Conservation (phyloP, 768 basidiomycete genomes). For the Tulasnella sp. region DNA sequence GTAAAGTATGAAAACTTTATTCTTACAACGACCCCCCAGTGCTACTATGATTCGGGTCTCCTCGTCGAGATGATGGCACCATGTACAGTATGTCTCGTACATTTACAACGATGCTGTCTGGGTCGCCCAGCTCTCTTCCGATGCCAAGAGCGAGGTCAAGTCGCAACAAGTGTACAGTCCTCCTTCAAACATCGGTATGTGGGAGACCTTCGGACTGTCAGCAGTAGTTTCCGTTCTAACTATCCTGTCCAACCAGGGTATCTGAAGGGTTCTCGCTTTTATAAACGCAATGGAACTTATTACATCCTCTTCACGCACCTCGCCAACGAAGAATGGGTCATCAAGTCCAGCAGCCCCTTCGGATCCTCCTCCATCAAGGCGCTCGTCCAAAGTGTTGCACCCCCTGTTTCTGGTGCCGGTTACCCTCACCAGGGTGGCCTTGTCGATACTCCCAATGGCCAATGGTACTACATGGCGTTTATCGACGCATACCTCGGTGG, state of each 20-base stretch:
- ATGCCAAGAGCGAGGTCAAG: no score
- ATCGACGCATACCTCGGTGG: no score
- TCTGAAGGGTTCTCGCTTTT: slow-evolving; percentile 27
- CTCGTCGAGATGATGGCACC: slow-evolving; percentile 30
- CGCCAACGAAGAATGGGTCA: slow-evolving; percentile 9
- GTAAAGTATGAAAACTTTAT: no score
- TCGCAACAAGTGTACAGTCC: no score
- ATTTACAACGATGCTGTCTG: background rate
- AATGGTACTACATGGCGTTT: no score
- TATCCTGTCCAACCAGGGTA: background rate
- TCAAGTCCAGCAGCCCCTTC: slow-evolving; percentile 29
- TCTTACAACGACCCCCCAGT: no score
- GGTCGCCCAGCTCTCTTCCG: no score
- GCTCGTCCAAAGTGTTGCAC: background rate
- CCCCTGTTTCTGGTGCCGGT: slow-evolving; percentile 3
- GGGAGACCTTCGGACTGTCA: background rate
- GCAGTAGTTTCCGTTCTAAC: slow-evolving; percentile 1
- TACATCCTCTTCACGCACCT: slow-evolving; percentile 21
- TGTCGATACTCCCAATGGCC: no score
- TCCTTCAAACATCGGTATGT: background rate
- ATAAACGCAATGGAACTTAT: slow-evolving; percentile 25
- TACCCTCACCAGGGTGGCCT: background rate
- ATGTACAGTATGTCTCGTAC: slow-evolving; percentile 9
- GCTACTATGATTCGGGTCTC: slow-evolving; percentile 32
- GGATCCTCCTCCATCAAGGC: background rate